phyloP scores from a whole-genome alignment of 2,329 filamentous ascomycete genomes.

The Exophiala dermatitidis region DNA sequence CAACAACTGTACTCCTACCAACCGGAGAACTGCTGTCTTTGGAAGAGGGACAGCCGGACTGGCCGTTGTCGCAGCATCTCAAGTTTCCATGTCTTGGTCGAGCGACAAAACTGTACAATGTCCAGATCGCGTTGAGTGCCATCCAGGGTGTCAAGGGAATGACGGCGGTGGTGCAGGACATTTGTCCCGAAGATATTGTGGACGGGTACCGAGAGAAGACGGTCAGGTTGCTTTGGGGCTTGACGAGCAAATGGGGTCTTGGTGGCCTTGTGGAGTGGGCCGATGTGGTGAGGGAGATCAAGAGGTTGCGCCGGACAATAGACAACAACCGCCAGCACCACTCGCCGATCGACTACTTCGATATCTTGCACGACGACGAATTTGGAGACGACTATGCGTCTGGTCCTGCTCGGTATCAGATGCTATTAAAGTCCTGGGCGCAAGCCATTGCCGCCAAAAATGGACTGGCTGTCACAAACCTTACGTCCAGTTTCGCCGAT shows the following conservation, averaged over 20 bases:
- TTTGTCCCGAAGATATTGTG: constrained; percentile 53
- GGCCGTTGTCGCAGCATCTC: constrained; percentile 50
- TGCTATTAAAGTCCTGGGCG: constrained; percentile 52
- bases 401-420: constrained; percentile 29
- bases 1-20: constrained; percentile 41
- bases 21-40: constrained; percentile 36
- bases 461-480: constrained; percentile 44
- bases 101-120: constrained; percentile 53
- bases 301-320: constrained; percentile 33
- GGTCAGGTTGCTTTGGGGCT: constrained; percentile 52
- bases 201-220: constrained; percentile 60
- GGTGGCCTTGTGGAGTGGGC: constrained; percentile 49
- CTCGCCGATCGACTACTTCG: constrained; percentile 16
- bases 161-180: constrained; percentile 36
- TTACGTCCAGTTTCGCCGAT: constrained; percentile 53
- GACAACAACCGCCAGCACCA: constrained; percentile 2
- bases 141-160: constrained; percentile 41
- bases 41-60: constrained; percentile 30
- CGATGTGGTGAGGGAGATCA: constrained; percentile 47
- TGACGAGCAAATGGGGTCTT: constrained; percentile 53
- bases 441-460: constrained; percentile 43
- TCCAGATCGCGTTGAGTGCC: constrained; percentile 50
- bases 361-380: constrained; percentile 30
- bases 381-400: no score
- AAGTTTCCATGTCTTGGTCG: constrained; percentile 52